Evolutionary conservation across 2,329 filamentous ascomycete species (phyloP).

Genomic region (Cytospora paraplurivora): DNA sequence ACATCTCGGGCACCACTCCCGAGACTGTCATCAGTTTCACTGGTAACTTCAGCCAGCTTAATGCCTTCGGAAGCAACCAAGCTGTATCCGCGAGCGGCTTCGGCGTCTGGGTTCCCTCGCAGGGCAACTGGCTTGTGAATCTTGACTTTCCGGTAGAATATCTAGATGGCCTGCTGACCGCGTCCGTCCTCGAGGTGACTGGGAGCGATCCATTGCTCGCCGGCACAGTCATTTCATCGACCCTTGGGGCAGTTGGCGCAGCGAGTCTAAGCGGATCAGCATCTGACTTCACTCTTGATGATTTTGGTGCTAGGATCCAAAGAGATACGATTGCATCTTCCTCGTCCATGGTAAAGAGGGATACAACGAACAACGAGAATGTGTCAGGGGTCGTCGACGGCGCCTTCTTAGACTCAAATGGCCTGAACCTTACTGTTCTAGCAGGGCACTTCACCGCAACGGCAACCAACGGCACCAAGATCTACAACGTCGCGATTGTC

Average conservation of each 20-base stretch:
- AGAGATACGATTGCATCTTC: conserved; percentile 36
- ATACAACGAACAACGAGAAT: conserved; percentile 42
- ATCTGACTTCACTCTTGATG: conserved; percentile 15
- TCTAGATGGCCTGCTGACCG: conserved; percentile 72
- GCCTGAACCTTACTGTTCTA: conserved; percentile 80
- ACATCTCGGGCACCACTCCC: conserved; percentile 67
- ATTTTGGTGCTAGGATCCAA: conserved; percentile 42
- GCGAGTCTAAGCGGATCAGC: conserved; percentile 60
- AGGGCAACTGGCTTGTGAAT: conserved; percentile 85
- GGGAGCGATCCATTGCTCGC: conserved; percentile 71
- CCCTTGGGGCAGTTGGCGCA: conserved; percentile 72
- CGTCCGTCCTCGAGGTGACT: conserved; percentile 66
- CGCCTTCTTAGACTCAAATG: conserved; percentile 70
- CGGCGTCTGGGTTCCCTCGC: conserved; percentile 88
- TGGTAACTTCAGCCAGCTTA: conserved; percentile 75
- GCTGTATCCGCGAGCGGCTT: conserved; percentile 71
- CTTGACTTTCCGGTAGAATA: conserved; percentile 65
- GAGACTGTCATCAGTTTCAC: conserved; percentile 79
- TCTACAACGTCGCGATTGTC: conserved; percentile 82
- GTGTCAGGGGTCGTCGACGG: conserved; percentile 74
- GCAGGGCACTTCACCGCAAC: conserved; percentile 82
- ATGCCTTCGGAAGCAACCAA: conserved; percentile 64
- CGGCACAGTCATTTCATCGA: conserved; percentile 78
- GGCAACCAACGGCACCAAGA: conserved; percentile 65
- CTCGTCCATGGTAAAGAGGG: conserved; percentile 49